A percentile compares a stretch with the other conserved stretches of the same genome.
Evolutionary conservation across 805 yeast species (phyloP).

Genomic region (Candida stauntonica): DNA sequence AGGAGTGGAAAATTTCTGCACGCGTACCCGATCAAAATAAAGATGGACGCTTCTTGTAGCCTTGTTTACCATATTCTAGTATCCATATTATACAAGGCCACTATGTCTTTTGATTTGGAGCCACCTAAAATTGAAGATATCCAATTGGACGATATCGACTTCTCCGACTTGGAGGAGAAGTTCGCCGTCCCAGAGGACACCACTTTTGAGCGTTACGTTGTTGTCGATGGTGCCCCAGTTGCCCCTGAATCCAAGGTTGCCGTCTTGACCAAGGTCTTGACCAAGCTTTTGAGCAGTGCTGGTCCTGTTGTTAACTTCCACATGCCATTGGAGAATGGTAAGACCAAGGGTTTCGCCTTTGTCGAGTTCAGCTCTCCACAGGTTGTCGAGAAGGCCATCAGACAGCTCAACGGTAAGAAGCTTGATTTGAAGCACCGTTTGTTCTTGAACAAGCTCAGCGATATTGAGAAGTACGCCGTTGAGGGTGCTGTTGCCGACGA

Average conservation of each 20-base stretch:
- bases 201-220: conserved; percentile 70
- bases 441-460: conserved; percentile 75
- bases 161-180: conserved; percentile 79
- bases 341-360: conserved; percentile 81
- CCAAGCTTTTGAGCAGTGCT: conserved; percentile 69
- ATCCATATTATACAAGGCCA: too few relatives aligned
- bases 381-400: conserved; percentile 74
- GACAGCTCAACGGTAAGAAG: conserved; percentile 79
- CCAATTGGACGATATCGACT: conserved; percentile 65
- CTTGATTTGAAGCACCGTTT: conserved; percentile 91
- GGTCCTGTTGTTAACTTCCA: conserved; percentile 76
- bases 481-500: conserved; percentile 57
- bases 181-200: conserved; percentile 57
- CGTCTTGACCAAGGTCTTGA: conserved; percentile 77
- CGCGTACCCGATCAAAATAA: too few relatives aligned
- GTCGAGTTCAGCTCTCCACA: conserved; percentile 70
- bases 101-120: conserved; percentile 19
- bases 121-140: conserved; percentile 41
- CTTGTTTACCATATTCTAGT: too few relatives aligned
- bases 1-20: conserved; percentile 6
- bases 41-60: too few relatives aligned
- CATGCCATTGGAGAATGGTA: conserved; percentile 77
- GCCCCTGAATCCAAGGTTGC: conserved; percentile 89
- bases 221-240: conserved; percentile 93
- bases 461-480: conserved; percentile 73